Conservation (phyloP, 768 basidiomycete species). For the Pisolithus sp. region DNA sequence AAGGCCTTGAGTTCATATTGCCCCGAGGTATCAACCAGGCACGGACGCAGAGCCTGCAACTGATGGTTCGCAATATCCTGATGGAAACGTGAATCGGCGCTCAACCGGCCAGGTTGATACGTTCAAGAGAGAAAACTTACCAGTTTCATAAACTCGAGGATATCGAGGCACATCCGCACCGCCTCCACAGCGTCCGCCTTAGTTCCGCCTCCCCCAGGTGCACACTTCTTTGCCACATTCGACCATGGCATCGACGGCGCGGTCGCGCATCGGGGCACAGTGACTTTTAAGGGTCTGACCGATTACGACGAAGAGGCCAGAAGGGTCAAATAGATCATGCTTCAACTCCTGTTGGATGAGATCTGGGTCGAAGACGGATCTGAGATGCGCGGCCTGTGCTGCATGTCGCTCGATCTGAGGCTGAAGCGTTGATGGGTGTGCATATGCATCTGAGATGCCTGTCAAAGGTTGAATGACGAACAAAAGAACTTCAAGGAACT, state of each 20-base stretch:
- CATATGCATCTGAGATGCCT: conserved; percentile 52
- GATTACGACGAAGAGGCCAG: conserved; percentile 70
- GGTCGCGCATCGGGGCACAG: conserved; percentile 91
- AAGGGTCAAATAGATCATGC: conserved; percentile 71
- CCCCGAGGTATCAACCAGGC: conserved; percentile 72
- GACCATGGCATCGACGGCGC: conserved; percentile 79
- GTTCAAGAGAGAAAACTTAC: conserved; percentile 40
- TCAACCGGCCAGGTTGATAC: conserved; percentile 8
- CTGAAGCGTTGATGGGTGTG: conserved; percentile 52
- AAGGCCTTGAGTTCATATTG: conserved; percentile 78
- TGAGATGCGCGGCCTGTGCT: conserved; percentile 60
- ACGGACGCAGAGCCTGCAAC: conserved; percentile 87
- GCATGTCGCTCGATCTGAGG: conserved; percentile 56
- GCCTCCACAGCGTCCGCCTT: conserved; percentile 65
- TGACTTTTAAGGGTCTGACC: conserved; percentile 82
- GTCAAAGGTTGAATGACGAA: conserved; percentile 79
- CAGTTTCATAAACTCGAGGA: conserved; percentile 93
- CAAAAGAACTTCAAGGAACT: conserved; percentile 76
- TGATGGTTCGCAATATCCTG: conserved; percentile 98
- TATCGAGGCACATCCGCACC: conserved; percentile 78
- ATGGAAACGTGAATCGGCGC: conserved; percentile 13
- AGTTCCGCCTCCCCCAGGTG: conserved; percentile 46
- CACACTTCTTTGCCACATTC: conserved; percentile 54
- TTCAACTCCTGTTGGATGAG: conserved; percentile 79
- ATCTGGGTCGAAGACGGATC: conserved; percentile 72